Percentiles rank a stretch among this genome's conserved stretches.
Conservation (phyloP, 2,329 filamentous ascomycete genomes). For the Cladorrhinum sp. region DNA sequence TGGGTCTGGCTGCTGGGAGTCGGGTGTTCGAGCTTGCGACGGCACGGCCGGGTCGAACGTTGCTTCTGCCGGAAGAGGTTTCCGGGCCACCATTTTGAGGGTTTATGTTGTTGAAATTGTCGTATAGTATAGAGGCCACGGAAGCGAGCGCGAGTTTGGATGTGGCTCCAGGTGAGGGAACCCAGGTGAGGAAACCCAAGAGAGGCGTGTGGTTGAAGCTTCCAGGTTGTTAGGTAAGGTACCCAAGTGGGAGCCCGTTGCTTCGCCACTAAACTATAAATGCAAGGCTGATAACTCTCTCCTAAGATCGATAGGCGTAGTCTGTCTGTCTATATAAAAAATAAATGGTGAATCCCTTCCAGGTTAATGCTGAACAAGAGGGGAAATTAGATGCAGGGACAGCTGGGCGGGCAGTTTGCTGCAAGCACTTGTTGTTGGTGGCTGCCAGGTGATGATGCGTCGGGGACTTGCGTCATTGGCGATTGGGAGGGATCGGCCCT, state of each 20-base stretch:
- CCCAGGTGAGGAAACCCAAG: not conserved
- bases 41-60: constrained; percentile 27
- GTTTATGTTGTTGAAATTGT: not conserved
- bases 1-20: constrained; percentile 20
- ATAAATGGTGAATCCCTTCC: not conserved
- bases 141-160: not conserved
- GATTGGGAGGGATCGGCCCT: not conserved
- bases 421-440: not conserved
- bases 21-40: constrained; percentile 20
- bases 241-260: not conserved
- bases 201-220: not conserved
- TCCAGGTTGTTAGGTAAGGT: not conserved
- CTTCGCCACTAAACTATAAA: not conserved
- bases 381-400: not conserved
- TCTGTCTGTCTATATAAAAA: not conserved
- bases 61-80: constrained; percentile 34
- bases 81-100: constrained; percentile 41
- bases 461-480: constrained; percentile 1
- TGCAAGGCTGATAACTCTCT: not conserved
- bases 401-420: not conserved
- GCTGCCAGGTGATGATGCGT: not conserved
- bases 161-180: not conserved
- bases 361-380: not conserved
- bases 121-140: too few relatives aligned
- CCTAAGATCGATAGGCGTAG: not conserved